phyloP scores from a whole-genome alignment of 2,329 filamentous ascomycete genomes.

The Colletotrichum destructivum region DNA sequence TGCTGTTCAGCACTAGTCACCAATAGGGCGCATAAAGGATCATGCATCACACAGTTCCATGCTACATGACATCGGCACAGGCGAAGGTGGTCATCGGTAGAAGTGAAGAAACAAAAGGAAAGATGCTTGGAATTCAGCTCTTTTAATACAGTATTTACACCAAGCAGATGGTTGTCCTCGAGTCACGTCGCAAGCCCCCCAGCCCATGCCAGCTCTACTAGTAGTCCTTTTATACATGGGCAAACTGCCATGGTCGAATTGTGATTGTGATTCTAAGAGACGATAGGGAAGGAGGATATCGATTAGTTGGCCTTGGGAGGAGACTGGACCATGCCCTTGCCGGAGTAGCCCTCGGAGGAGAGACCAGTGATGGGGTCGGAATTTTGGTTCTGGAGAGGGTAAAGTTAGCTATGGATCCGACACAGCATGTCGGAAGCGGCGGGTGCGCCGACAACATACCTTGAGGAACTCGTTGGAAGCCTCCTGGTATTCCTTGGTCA shows the following conservation, averaged over 20 bases:
- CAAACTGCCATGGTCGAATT: constrained; percentile 42
- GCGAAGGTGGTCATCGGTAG: background rate
- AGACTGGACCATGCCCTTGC: constrained; percentile 84
- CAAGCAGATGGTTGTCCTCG: constrained; percentile 46
- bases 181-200: constrained; percentile 51
- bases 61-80: too few species aligned
- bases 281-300: constrained; percentile 40
- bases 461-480: constrained; percentile 93
- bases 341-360: constrained; percentile 82
- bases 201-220: constrained; percentile 49
- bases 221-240: constrained; percentile 55
- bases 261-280: constrained; percentile 43
- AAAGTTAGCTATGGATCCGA: constrained; percentile 20
- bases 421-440: background rate
- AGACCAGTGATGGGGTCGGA: constrained; percentile 90
- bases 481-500: constrained; percentile 98
- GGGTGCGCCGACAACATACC: constrained; percentile 62
- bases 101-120: constrained; percentile 45
- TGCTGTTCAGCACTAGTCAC: background rate
- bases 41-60: background rate
- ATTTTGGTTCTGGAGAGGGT: constrained; percentile 77
- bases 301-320: constrained; percentile 67
- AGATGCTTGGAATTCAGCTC: constrained; percentile 54
- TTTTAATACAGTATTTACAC: constrained; percentile 63
- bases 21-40: background rate